Evolutionary conservation across 192 early-diverging fungal genomes (phyloP), one percentile per base, ranked within the genome.

Genomic region (Backusella psychrophila): DNA sequence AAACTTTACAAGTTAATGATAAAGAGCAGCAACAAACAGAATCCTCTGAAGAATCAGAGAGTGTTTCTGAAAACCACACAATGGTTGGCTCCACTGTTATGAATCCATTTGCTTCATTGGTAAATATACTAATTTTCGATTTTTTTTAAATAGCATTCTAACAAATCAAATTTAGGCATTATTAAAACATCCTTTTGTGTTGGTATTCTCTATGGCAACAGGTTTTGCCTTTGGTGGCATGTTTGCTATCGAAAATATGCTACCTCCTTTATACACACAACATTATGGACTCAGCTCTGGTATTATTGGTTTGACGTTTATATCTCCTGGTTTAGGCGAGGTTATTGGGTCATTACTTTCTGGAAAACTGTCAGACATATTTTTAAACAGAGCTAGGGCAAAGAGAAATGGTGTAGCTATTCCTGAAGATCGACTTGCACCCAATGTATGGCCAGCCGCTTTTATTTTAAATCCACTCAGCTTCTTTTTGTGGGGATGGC

Each of bases 191-290:
- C 81, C 85, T n/a, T 77, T 85, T 31, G 83, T 87, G 14, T 36
- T 87, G 6, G 59, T 87, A 17, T 65, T 72, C 2, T 75, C 85
- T 9, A 77, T 87, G 36, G 77, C 82, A 52, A 81, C 78, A 8
- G 84, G 83, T 53, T 75, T 88, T 65, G 70, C 83, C 6, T 87
- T 87, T 74, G 84, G 84, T 31, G 78, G 80, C 66, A 87, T 87
- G 86, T 87, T 85, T 74, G 81, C 84, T 23, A 83, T 82, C 38
- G 77, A 78, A 75, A 82, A 77, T 23, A 78, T 82, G 72, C 8
- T 82, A 2, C 81, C 81, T 33, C 21, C 74, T 31, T 42, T 75
- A 29, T 82, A 78, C 34, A 77, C 74, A n/a, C 26, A 52, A 14
- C 39, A 53, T 0, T 82, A 82, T 63, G 74, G 69, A 7, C 63